Percentiles rank a stretch among this genome's conserved stretches.
Evolutionary conservation across 2,329 filamentous ascomycete genomes (phyloP).

Genomic region (Emergomyces orientalis): DNA sequence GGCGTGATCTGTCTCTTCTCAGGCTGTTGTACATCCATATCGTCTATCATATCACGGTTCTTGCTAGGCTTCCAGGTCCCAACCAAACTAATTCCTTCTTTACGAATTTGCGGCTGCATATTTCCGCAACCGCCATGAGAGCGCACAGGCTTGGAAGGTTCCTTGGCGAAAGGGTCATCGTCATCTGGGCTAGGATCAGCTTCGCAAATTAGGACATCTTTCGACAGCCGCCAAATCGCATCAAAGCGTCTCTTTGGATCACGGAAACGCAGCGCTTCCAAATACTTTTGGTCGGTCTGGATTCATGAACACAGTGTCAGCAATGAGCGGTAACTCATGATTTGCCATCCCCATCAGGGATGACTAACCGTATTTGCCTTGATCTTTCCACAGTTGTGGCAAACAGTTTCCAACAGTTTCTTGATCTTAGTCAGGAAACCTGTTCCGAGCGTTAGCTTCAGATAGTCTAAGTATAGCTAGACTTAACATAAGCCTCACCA

Average conservation of each 20-base stretch:
- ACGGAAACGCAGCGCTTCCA: slow-evolving; percentile 69
- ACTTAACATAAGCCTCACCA: slow-evolving; percentile 36
- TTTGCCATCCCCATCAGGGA: slow-evolving; percentile 49
- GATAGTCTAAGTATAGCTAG: slow-evolving; percentile 5
- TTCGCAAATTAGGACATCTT: slow-evolving; percentile 77
- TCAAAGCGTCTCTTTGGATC: slow-evolving; percentile 94
- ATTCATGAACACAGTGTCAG: slow-evolving; percentile 33
- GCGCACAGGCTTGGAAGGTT: slow-evolving; percentile 44
- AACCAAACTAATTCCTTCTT: slow-evolving; percentile 74
- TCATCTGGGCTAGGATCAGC: slow-evolving; percentile 60
- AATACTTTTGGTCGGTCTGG: slow-evolving; percentile 77
- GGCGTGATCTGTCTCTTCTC: slow-evolving; percentile 78
- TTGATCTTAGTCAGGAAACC: slow-evolving; percentile 99
- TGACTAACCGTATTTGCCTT: slow-evolving; percentile 95
- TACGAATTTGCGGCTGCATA: slow-evolving; percentile 75
- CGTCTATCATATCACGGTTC: slow-evolving; percentile 61
- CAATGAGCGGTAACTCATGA: slow-evolving; percentile 40
- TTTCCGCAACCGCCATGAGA: slow-evolving; percentile 91
- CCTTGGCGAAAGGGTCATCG: slow-evolving; percentile 61
- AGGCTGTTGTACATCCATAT: slow-evolving; percentile 51
- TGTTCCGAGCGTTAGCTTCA: slow-evolving; percentile 32
- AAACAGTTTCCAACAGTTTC: slow-evolving; percentile 97
- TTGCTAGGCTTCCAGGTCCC: slow-evolving; percentile 63
- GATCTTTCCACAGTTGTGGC: slow-evolving; percentile 97
- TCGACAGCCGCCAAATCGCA: slow-evolving; percentile 83